A percentile compares a stretch with the other conserved stretches of the same genome.
These are phyloP conservation scores for Trametes hirsuta DNA, from an alignment of 1,284 basidiomycete genomes.

Conservation along the genomic window DNA sequence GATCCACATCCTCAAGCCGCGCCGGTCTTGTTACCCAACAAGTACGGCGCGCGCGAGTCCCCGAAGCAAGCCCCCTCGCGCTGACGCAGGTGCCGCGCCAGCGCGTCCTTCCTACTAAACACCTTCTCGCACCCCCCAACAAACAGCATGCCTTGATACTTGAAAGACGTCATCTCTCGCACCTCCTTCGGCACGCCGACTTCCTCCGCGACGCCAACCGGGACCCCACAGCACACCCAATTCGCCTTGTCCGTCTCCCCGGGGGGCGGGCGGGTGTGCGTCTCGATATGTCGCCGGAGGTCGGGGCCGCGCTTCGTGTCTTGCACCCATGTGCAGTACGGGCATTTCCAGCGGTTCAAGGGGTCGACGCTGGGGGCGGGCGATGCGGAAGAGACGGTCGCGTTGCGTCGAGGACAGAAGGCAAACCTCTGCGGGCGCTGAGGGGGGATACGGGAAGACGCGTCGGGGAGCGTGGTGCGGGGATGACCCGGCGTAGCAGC, in stretches of 20 bases:
- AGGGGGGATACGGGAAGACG: no score
- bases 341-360: background rate
- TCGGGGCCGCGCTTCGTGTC: constrained; percentile 51
- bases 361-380: background rate
- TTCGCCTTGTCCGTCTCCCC: constrained; percentile 27
- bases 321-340: constrained; percentile 25
- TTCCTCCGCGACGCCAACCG: constrained; percentile 36
- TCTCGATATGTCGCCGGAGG: constrained; percentile 53
- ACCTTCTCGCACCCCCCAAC: constrained; percentile 54
- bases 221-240: constrained; percentile 48
- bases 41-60: constrained; percentile 14
- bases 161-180: constrained; percentile 39
- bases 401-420: background rate
- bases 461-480: no score
- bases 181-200: constrained; percentile 23
- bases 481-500: no score
- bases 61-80: constrained; percentile 44
- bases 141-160: constrained; percentile 42
- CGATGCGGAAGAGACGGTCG: background rate
- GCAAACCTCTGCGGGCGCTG: background rate
- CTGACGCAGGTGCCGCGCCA: constrained; percentile 57
- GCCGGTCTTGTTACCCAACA: constrained; percentile 1
- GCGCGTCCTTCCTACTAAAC: constrained; percentile 60
- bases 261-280: constrained; percentile 43
- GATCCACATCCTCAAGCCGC: no score